Base-by-base conservation (phyloP, 2,329 filamentous ascomycete genomes). In the Nemania sp. region DNA sequence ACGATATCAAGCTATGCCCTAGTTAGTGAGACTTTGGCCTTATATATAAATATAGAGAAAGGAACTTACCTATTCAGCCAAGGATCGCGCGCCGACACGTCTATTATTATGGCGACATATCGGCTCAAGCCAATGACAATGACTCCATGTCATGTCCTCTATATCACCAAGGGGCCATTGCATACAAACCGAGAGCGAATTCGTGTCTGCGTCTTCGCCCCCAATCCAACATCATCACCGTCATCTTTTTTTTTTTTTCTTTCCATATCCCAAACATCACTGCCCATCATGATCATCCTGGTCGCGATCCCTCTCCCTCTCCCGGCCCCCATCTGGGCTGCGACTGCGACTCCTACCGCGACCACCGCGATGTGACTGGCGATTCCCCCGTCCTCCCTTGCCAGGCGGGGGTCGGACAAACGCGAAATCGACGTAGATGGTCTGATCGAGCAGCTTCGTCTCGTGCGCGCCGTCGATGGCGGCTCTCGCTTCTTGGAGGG, bases 401-500 rank as follows among this genome's bases (percentile, higher is more conserved):
- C 84, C 86, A 20, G 90, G 91, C 18, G 92, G 92, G 65, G 93
- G 93, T 56, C 93, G 85, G 67, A 96, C 93, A 78, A 96, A 96
- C 1, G 92, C 93, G 80, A 94, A 96, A 81, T 96, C 93, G 68
- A 95, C 92, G 67, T 87, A 83, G 71, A 96, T 87, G 7, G 90
- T 93, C 84, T 96, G 92, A 74, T 96, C 93, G 52, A 96, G 87
- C 64, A 96, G 83, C 80, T 94, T 92, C 49, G 90, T 89, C 70
- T 89, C 85, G 79, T 96, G 88, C n/a, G 91, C 91, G 74, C 89
- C 90, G 78, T 93, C 90, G 76, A 96, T 93, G 52, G 93, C 93
- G n/a, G 90, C 91, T 71, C 91, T 88, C 15, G 93, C 93, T 79
- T 96, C 93, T 71, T 90, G 86, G 47, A 94, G 84, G 0, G 92